Base-by-base conservation (phyloP, 176 grass and related monocot genomes). In the Bolboschoenus planiculmis region DNA sequence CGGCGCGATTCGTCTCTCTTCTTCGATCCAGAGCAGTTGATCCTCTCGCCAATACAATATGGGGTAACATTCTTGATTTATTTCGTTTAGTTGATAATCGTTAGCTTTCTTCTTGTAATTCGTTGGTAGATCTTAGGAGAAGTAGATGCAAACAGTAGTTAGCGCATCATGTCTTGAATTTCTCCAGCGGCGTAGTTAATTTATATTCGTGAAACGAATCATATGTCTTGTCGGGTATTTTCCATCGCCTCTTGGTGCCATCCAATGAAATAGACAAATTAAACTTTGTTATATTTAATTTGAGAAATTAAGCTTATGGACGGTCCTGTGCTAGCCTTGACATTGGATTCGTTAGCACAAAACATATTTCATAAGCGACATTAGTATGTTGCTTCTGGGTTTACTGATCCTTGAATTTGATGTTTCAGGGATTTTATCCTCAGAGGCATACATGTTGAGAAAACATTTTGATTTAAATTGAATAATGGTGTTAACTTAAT, bases 341-440 rank as follows among this genome's bases (percentile, higher is more conserved):
- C 43, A 73, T 16, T 31, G 5, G 48, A 77, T 70, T 59, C 51
- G 29, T 63, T 74, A 82, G 78, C 78, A 47, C 61, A 33, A 56
- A 87, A 82, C 79, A 87, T 77, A 65, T 87, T 62, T 87, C 79
- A 87, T 83, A 82, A 83, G 85, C 79, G 8, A 86, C 10, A 86
- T 85, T 40, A 55, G 15, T 55, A 10, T 68, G 59, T 67, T 86
- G 84, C 56, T 13, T 9, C 57, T 66, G 73, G 7, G 37, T 57
- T 79, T 21, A 21, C 40, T 7, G 56, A 34, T 61, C 20, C 48
- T 78, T 61, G 39, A 61, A 24, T 21, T 10, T 14, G 9, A 56
- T 50, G 65, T 70, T 70, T 40, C 36, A 47, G 42, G 83, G 34
- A 78, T 43, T 85, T 20, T 58, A n/a, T 51, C 18, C 51, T 71